These are phyloP conservation scores for Hymenoscyphus occultus DNA, from an alignment of 2,329 filamentous ascomycete genomes.

Conservation along the genomic window DNA sequence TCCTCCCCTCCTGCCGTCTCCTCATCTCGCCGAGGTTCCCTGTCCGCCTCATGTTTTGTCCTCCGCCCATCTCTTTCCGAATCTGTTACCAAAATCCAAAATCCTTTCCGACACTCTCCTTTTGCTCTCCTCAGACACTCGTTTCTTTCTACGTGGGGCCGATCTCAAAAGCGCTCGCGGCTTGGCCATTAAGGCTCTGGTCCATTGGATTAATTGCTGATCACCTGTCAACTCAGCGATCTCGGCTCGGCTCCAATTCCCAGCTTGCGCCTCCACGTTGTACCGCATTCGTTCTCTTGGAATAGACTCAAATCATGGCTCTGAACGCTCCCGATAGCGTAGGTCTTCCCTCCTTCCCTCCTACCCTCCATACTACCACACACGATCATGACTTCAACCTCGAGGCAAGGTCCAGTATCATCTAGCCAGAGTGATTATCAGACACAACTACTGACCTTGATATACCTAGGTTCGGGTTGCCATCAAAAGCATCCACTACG, in stretches of 20 bases:
- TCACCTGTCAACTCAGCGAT: background rate
- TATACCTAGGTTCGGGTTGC: slow-evolving; percentile 20
- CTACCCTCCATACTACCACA: background rate
- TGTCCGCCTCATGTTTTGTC: background rate
- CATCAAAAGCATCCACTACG: slow-evolving; percentile 49
- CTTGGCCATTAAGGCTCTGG: background rate
- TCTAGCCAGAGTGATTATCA: background rate
- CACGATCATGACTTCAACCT: background rate
- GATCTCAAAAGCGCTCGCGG: background rate
- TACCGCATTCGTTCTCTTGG: slow-evolving; percentile 4
- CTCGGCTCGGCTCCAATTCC: background rate
- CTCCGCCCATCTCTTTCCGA: background rate
- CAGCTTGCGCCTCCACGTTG: background rate
- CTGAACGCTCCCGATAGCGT: background rate
- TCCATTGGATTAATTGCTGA: background rate
- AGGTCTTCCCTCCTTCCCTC: background rate
- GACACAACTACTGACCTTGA: slow-evolving; percentile 13
- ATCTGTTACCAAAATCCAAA: background rate
- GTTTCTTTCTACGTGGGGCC: background rate
- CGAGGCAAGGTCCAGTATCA: background rate
- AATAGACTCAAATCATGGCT: slow-evolving; percentile 4
- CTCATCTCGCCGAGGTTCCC: background rate
- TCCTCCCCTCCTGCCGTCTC: background rate
- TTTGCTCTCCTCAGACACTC: background rate
- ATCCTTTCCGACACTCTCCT: background rate